These are phyloP conservation scores for Botrytis fragariae DNA, from an alignment of 2,329 filamentous ascomycete species.

Conservation along the genomic window DNA sequence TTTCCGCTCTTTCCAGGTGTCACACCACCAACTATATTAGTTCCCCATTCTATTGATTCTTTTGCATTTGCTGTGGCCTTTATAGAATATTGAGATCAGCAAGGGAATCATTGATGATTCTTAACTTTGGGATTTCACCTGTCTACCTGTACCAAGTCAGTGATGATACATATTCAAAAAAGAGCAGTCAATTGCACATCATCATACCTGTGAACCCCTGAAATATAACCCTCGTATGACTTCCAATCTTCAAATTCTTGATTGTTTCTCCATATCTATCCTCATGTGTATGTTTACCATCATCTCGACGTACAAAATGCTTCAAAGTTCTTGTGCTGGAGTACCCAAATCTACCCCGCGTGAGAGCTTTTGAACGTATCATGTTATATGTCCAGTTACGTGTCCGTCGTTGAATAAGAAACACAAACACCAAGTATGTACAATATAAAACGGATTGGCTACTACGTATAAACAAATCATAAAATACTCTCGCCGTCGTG, in stretches of 20 bases:
- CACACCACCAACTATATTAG: slow-evolving; percentile 76
- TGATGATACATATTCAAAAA: background rate
- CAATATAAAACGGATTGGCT: background rate
- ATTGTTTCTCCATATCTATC: slow-evolving; percentile 53
- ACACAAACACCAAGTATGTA: background rate
- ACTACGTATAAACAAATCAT: background rate
- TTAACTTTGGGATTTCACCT: slow-evolving; percentile 36
- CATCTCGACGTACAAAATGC: slow-evolving; percentile 27
- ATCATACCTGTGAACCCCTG: slow-evolving; percentile 64
- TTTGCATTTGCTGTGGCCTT: slow-evolving; percentile 72
- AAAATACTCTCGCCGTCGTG: background rate
- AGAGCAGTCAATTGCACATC: no score
- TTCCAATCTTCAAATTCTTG: slow-evolving; percentile 63
- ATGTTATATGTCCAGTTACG: background rate
- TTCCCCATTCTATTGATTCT: slow-evolving; percentile 75
- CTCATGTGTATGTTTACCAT: background rate
- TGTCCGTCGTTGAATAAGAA: no score
- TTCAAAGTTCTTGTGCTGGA: slow-evolving; percentile 9
- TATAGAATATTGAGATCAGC: background rate
- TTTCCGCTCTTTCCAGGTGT: slow-evolving; percentile 68
- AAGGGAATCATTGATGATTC: background rate
- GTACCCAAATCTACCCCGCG: slow-evolving; percentile 25
- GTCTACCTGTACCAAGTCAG: slow-evolving; percentile 16
- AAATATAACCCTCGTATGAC: slow-evolving; percentile 65
- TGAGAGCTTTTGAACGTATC: slow-evolving; percentile 13